Base-by-base conservation (phyloP, 2,329 filamentous ascomycete species). In the Penicillium crustosum region DNA sequence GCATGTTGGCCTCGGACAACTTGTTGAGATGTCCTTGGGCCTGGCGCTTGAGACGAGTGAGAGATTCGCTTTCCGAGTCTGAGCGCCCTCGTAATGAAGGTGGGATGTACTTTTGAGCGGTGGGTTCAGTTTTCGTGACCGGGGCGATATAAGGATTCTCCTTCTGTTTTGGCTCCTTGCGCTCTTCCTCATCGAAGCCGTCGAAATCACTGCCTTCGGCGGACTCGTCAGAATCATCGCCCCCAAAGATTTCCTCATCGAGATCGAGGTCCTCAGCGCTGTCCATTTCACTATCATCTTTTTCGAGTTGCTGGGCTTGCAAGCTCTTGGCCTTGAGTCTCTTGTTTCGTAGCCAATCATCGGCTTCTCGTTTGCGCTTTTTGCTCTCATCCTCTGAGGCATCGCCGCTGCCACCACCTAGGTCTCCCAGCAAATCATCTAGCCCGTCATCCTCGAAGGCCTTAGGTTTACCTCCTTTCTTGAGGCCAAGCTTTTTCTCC, bases 91-190 rank as follows among this genome's bases (percentile, higher is more conserved):
- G 85, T 53, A 94, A 78, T 1, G 93, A 96, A 3, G 93, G 94
- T 1, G 94, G 93, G 3, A 97, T 83, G 67, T 99, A 99, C 83
- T 95, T 74, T 17, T 68, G 96, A 6, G 81, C 61, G 79, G 71
- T 41, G 78, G 73, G 17, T 71, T 75, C 74, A 2, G 78, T 73
- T 5, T 73, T 69, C 27, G 76, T 50, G 9, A 81, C 76, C 9
- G 93, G 93, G 3, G 93, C 89, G 50, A 93, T 81, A 66, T 96
- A 97, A 5, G 93, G 93, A 65, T 97, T 97, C 73, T 97, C 93
- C 59, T 86, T 74, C 60, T 79, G 81, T 61, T 79, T 81, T 43
- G 72, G 72, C 31, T 73, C 71, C 51, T 76, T 60, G 10, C 75
- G 71, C 23, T 76, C 74, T 39, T 77, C 77, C n/a, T 75, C 71